These are phyloP conservation scores for Phaeomoniella chlamydospora DNA, from an alignment of 2,329 filamentous ascomycete species.

Conservation along the genomic window DNA sequence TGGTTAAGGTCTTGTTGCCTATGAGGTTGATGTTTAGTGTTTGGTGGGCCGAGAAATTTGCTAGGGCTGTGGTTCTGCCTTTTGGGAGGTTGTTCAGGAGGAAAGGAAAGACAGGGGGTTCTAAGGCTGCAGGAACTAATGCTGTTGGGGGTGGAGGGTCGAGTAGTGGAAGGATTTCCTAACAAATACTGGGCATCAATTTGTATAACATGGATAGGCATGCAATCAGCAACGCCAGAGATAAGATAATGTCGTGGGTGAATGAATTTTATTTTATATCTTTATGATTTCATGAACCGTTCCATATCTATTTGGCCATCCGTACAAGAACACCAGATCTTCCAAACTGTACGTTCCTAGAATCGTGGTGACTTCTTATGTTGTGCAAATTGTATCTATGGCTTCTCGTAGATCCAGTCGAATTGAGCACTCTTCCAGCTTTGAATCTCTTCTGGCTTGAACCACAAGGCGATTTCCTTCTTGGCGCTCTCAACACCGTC, in stretches of 20 bases:
- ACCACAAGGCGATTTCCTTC: conserved; percentile 99
- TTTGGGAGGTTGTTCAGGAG: conserved; percentile 25
- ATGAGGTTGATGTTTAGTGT: conserved; percentile 62
- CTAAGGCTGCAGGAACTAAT: neutral
- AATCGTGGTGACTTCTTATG: too few species aligned
- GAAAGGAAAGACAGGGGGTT: conserved; percentile 8
- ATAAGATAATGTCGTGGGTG: too few species aligned
- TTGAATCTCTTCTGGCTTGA: conserved; percentile 75
- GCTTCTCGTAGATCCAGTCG: conserved; percentile 97
- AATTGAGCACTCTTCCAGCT: conserved; percentile 71
- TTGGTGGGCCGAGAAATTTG: conserved; percentile 90
- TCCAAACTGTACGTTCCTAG: too few species aligned
- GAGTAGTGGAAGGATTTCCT: too few species aligned
- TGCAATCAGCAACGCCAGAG: too few species aligned
- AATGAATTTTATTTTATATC: too few species aligned
- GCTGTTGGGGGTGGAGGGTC: neutral
- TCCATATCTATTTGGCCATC: too few species aligned
- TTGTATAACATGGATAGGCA: too few species aligned
- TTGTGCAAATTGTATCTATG: too few species aligned
- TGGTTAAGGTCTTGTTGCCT: conserved; percentile 76
- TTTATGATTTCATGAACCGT: too few species aligned
- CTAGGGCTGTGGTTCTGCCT: conserved; percentile 45
- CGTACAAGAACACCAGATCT: too few species aligned
- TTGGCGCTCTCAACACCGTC: conserved; percentile 97
- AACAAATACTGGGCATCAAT: too few species aligned